Conservation (phyloP, 2,329 filamentous ascomycete genomes). For the Elsinoe perseae region DNA sequence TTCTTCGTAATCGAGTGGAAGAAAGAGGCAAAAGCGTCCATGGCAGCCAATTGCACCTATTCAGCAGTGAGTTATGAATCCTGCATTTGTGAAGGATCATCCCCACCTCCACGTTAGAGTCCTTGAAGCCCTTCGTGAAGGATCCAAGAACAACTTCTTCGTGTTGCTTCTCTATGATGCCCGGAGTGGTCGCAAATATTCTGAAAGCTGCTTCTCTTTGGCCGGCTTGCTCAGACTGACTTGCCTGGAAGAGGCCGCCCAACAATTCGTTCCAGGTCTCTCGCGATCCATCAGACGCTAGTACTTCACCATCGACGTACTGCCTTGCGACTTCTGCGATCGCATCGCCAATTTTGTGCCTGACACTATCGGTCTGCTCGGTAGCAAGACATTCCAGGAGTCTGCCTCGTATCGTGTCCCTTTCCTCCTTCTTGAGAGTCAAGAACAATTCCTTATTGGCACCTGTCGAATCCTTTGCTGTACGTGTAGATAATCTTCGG, state of each 20-base stretch:
- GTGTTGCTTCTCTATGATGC: conserved; percentile 92
- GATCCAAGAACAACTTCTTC: conserved; percentile 82
- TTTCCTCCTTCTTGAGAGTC: conserved; percentile 65
- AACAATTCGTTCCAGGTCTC: conserved; percentile 85
- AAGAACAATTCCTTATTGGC: conserved; percentile 79
- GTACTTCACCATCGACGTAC: conserved; percentile 66
- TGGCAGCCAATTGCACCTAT: conserved; percentile 81
- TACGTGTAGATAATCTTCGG: conserved; percentile 83
- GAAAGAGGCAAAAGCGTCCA: conserved; percentile 95
- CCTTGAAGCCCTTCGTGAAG: conserved; percentile 87
- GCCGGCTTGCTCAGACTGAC: conserved; percentile 72
- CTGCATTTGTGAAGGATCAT: neutral
- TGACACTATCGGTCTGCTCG: conserved; percentile 65
- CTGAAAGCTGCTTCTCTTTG: conserved; percentile 90
- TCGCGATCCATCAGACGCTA: conserved; percentile 24
- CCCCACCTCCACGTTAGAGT: conserved; percentile 68
- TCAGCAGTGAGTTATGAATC: conserved; percentile 18
- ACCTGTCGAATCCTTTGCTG: conserved; percentile 63
- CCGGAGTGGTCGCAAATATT: conserved; percentile 89
- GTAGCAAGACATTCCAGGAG: conserved; percentile 67
- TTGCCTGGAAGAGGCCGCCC: conserved; percentile 76
- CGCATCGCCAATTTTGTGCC: conserved; percentile 97
- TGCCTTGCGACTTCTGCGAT: conserved; percentile 92
- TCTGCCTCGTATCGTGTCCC: conserved; percentile 72
- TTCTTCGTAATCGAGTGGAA: conserved; percentile 89